Conservation (phyloP, 148 eudicot species). For the Cornus controversa region DNA sequence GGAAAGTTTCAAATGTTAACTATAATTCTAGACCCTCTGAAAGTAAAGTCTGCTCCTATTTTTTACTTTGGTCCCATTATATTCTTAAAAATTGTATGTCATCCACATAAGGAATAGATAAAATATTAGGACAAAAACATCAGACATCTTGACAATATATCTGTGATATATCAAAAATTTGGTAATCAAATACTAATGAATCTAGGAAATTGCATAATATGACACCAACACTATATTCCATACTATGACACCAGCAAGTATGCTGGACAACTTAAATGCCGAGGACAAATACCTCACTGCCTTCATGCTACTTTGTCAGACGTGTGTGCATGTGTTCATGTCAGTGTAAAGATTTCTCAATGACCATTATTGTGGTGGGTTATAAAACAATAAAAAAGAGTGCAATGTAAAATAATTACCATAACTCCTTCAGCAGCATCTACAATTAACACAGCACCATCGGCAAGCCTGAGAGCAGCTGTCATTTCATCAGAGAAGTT, state of each 20-base stretch:
- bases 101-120: background rate
- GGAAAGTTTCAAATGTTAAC: background rate
- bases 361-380: background rate
- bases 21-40: background rate
- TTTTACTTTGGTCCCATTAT: background rate
- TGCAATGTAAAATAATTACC: slow-evolving; percentile 40
- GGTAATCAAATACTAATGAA: background rate
- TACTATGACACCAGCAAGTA: no score
- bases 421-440: slow-evolving; percentile 99
- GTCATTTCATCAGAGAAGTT: slow-evolving; percentile 99
- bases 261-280: no score
- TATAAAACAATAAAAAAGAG: background rate
- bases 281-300: no score
- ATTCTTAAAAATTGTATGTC: background rate
- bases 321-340: background rate
- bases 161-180: no score
- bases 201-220: background rate
- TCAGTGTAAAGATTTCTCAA: background rate
- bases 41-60: background rate
- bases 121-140: background rate
- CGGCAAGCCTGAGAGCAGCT: slow-evolving; percentile 96
- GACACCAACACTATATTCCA: no score
- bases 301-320: no score
- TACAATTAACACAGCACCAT: slow-evolving; percentile 93
- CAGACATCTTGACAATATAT: background rate